Percentiles rank a stretch among this genome's conserved stretches.
These are phyloP conservation scores for Fagopyrum esculentum DNA, from an alignment of 148 eudicot genomes.

Conservation along the genomic window DNA sequence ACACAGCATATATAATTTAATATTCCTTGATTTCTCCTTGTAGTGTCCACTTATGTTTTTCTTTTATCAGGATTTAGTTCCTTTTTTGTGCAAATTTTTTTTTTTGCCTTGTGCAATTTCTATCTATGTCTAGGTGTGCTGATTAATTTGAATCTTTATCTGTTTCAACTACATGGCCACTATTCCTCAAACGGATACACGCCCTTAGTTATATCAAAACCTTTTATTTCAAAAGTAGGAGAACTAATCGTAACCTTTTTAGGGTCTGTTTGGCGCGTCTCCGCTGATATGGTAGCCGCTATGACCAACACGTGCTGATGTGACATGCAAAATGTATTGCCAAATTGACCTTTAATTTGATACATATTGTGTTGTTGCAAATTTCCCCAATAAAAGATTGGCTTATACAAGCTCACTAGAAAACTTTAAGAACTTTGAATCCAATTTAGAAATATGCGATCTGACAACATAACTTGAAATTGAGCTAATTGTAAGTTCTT, in stretches of 20 bases:
- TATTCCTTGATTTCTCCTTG: not conserved
- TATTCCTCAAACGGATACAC: not conserved
- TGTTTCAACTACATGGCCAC: not conserved
- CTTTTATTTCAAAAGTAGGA: not conserved
- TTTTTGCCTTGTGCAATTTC: not conserved
- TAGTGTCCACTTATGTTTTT: not conserved
- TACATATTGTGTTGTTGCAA: not conserved
- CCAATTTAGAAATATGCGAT: not conserved
- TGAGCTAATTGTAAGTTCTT: not conserved
- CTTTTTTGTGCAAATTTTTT: not conserved
- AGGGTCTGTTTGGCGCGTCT: too few species aligned
- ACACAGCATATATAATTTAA: not conserved
- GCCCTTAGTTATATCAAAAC: not conserved
- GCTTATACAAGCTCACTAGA: not conserved
- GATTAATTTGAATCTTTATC: not conserved
- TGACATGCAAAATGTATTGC: too few species aligned
- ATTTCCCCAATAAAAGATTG: not conserved
- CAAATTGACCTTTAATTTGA: not conserved
- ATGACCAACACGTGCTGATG: too few species aligned
- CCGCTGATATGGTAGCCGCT: too few species aligned
- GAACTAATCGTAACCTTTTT: not conserved
- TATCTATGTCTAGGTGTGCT: not conserved
- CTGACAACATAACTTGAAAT: not conserved
- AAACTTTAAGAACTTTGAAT: not conserved
- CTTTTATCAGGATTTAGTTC: not conserved